A percentile compares a stretch with the other conserved stretches of the same genome.
Evolutionary conservation across 2,329 filamentous ascomycete genomes (phyloP).

Genomic region (Neophaeococcomyces aloes): DNA sequence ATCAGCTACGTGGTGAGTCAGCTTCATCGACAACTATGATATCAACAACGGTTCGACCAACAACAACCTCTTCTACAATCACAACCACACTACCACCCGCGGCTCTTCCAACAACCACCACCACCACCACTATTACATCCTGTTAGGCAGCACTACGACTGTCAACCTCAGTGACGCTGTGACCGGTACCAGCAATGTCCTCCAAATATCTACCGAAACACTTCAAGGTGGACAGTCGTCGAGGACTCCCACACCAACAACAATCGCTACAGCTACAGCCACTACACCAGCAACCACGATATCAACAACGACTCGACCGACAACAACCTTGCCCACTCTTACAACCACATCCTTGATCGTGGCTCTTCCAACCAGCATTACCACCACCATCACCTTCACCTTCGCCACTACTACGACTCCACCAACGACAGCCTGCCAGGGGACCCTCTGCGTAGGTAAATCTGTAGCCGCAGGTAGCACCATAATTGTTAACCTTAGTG

Average conservation of each 20-base stretch:
- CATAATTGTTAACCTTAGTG: too few relatives aligned
- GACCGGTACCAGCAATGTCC: too few relatives aligned
- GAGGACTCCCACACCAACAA: not conserved
- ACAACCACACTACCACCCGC: not conserved
- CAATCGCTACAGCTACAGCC: not conserved
- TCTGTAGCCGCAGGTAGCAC: too few relatives aligned
- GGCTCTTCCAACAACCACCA: not conserved
- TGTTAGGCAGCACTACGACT: too few relatives aligned
- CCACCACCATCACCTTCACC: too few relatives aligned
- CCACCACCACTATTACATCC: not conserved
- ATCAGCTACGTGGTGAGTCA: too few relatives aligned
- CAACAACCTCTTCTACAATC: not conserved
- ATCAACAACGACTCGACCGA: not conserved
- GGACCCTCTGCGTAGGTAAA: too few relatives aligned
- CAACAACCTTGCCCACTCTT: not conserved
- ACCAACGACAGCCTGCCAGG: too few relatives aligned
- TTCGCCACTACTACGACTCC: not conserved
- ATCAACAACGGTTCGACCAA: not conserved
- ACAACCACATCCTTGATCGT: not conserved
- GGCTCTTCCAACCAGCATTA: not conserved
- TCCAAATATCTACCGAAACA: too few relatives aligned
- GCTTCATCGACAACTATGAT: too few relatives aligned
- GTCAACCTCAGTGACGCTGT: too few relatives aligned
- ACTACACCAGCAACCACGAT: not conserved
- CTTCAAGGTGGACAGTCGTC: too few relatives aligned